Evolutionary conservation across 2,329 filamentous ascomycete genomes (phyloP).

Genomic region (Nemania abortiva): DNA sequence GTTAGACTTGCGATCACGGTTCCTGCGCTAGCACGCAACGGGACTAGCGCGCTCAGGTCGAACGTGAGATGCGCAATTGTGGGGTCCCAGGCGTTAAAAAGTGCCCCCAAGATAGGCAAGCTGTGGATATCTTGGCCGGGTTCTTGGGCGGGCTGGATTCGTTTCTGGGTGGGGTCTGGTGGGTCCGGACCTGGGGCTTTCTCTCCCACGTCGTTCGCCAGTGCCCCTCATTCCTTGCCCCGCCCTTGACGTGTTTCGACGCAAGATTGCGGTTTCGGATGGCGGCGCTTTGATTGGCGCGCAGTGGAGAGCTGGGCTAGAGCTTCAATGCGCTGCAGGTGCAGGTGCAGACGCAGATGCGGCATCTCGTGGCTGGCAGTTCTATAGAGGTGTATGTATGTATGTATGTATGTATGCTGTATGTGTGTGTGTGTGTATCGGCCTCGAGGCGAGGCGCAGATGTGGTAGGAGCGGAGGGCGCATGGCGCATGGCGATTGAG

Average conservation of each 20-base stretch:
- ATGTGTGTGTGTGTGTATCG: no score
- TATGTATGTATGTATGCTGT: no score
- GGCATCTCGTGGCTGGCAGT: slow-evolving; percentile 22
- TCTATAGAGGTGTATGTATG: no score
- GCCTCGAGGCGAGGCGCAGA: not conserved
- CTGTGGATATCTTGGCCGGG: no score
- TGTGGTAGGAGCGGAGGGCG: not conserved
- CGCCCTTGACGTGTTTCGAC: slow-evolving; percentile 32
- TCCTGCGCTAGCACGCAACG: slow-evolving; percentile 28
- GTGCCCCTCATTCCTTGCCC: slow-evolving; percentile 28
- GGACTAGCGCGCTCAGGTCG: no score
- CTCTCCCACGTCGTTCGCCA: not conserved
- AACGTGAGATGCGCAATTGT: no score
- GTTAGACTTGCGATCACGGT: slow-evolving; percentile 36
- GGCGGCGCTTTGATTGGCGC: slow-evolving; percentile 27
- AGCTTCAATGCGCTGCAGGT: not conserved
- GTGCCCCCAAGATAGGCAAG: no score
- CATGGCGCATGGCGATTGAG: slow-evolving; percentile 9
- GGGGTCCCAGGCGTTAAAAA: not conserved
- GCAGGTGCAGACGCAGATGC: slow-evolving; percentile 14
- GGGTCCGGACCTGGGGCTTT: slow-evolving; percentile 4
- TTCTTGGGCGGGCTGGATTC: no score
- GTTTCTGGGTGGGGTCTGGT: not conserved
- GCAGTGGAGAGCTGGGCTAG: slow-evolving; percentile 11
- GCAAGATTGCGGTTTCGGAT: slow-evolving; percentile 28